Evolutionary conservation across 192 early-diverging fungal species (phyloP).

Genomic region (Martensiomyces pterosporus): DNA sequence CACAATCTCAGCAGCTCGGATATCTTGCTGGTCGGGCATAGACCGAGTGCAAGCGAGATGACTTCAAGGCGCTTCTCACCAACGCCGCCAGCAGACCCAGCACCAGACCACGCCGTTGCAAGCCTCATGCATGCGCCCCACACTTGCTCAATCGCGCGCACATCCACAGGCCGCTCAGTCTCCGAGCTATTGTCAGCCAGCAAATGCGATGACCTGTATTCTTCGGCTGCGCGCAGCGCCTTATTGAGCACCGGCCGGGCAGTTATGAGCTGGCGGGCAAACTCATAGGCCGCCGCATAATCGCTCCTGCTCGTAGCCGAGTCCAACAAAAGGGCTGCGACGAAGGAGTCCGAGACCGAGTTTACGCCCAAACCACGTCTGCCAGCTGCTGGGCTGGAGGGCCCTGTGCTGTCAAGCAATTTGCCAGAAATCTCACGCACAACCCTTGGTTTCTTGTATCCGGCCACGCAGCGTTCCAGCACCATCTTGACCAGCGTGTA

Average conservation of each 20-base stretch:
- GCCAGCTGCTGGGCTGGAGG: not conserved
- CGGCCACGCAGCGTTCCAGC: slow-evolving; percentile 13
- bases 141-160: slow-evolving; percentile 19
- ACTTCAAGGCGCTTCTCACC: slow-evolving; percentile 14
- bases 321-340: slow-evolving; percentile 21
- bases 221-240: slow-evolving; percentile 6
- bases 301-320: slow-evolving; percentile 9
- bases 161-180: slow-evolving; percentile 7
- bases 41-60: slow-evolving; percentile 23
- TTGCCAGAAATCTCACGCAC: slow-evolving; percentile 19
- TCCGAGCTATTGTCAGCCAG: not conserved
- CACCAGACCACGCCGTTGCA: not conserved
- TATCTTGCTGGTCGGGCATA: slow-evolving; percentile 25
- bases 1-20: slow-evolving; percentile 19
- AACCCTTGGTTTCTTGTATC: slow-evolving; percentile 16
- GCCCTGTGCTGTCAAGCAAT: not conserved
- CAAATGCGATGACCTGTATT: slow-evolving; percentile 7
- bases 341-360: slow-evolving; percentile 15
- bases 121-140: slow-evolving; percentile 15
- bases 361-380: slow-evolving; percentile 14
- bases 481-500: slow-evolving; percentile 12
- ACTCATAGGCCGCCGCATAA: slow-evolving; percentile 6
- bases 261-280: slow-evolving; percentile 23
- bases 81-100: not conserved
- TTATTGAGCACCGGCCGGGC: slow-evolving; percentile 10